Conservation (phyloP, 495 filamentous ascomycete genomes). For the Tetracladium setigerum region DNA sequence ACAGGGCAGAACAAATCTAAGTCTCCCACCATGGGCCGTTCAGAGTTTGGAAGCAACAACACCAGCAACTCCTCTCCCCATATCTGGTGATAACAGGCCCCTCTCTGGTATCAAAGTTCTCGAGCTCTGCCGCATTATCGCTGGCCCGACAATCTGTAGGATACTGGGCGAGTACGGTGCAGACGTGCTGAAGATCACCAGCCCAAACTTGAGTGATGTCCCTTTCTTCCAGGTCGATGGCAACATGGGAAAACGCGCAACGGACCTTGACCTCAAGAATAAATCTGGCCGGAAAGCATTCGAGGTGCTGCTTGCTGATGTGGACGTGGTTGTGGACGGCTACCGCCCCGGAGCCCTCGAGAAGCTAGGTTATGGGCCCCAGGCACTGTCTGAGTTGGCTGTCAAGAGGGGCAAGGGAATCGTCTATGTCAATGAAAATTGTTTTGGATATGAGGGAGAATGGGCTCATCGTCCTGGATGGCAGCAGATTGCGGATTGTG, state of each 20-base stretch:
- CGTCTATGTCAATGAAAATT: slow-evolving; percentile 67
- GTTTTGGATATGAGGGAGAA: slow-evolving; percentile 52
- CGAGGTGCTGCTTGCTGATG: slow-evolving; percentile 45
- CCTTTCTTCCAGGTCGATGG: slow-evolving; percentile 77
- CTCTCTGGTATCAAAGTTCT: slow-evolving; percentile 70
- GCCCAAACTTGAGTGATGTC: slow-evolving; percentile 59
- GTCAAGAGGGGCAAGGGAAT: slow-evolving; percentile 49
- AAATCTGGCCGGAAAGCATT: slow-evolving; percentile 46
- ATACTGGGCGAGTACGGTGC: slow-evolving; percentile 63
- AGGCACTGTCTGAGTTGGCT: slow-evolving; percentile 43
- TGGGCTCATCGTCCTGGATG: slow-evolving; percentile 45
- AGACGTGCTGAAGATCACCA: slow-evolving; percentile 53
- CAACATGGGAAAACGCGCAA: slow-evolving; percentile 56
- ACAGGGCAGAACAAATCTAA: slow-evolving; percentile 37
- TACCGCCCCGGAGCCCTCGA: slow-evolving; percentile 62
- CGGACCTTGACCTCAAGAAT: slow-evolving; percentile 47
- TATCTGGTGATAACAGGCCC: slow-evolving; percentile 40
- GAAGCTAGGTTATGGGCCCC: slow-evolving; percentile 53
- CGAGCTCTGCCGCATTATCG: slow-evolving; percentile 52
- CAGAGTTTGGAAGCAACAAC: slow-evolving; percentile 35
- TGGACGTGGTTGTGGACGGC: slow-evolving; percentile 57
- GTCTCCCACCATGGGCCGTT: slow-evolving; percentile 45
- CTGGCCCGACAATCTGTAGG: slow-evolving; percentile 39
- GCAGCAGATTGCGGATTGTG: slow-evolving; percentile 53
- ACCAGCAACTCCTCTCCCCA: slow-evolving; percentile 46